These are phyloP conservation scores for Talaromyces sp. DNA, from an alignment of 2,329 filamentous ascomycete species.

Conservation along the genomic window DNA sequence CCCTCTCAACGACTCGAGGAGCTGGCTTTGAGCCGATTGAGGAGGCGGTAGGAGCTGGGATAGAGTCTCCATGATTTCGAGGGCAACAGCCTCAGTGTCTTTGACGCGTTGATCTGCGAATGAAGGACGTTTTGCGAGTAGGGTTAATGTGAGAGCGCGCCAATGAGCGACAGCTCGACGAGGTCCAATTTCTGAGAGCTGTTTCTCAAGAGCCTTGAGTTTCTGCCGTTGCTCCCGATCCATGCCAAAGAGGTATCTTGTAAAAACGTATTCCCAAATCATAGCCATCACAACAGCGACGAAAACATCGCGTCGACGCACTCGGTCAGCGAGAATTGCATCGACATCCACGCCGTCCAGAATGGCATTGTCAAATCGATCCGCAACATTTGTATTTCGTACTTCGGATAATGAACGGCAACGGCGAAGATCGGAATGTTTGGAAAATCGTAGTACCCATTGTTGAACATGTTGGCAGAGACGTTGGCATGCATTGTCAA, in stretches of 20 bases:
- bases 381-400: slow-evolving; percentile 87
- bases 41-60: slow-evolving; percentile 84
- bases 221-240: slow-evolving; percentile 96
- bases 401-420: slow-evolving; percentile 82
- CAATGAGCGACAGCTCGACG: slow-evolving; percentile 88
- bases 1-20: slow-evolving; percentile 78
- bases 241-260: slow-evolving; percentile 96
- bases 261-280: slow-evolving; percentile 99
- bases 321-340: slow-evolving; percentile 78
- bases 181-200: slow-evolving; percentile 82
- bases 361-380: slow-evolving; percentile 89
- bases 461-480: slow-evolving; percentile 94
- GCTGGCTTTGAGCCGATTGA: slow-evolving; percentile 71
- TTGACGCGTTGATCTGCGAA: slow-evolving; percentile 79
- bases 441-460: slow-evolving; percentile 97
- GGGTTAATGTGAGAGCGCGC: slow-evolving; percentile 90
- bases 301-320: slow-evolving; percentile 87
- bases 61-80: slow-evolving; percentile 82
- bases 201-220: slow-evolving; percentile 92
- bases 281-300: slow-evolving; percentile 99
- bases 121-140: slow-evolving; percentile 74
- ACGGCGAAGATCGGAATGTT: slow-evolving; percentile 88
- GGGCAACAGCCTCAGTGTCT: slow-evolving; percentile 93
- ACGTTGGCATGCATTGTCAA: slow-evolving; percentile 88
- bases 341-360: slow-evolving; percentile 94